Evolutionary conservation across 2,329 filamentous ascomycete genomes (phyloP).

Genomic region (Niveomyces coronatus): DNA sequence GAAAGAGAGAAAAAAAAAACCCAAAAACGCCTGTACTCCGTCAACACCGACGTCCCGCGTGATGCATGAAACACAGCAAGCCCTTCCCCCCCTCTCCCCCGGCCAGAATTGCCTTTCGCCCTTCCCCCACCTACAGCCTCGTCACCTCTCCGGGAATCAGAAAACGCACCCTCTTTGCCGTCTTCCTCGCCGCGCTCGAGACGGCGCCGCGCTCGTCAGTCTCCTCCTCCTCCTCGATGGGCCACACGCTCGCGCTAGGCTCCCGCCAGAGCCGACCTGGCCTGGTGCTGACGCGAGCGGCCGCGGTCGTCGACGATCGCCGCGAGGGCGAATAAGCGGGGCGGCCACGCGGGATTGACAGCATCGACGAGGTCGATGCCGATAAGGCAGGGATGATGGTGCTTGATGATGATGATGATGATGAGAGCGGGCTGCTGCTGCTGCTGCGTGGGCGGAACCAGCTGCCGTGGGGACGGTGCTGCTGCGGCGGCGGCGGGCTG

Average conservation of each 20-base stretch:
- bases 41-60: too few species aligned
- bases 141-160: slow-evolving; percentile 34
- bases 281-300: slow-evolving; percentile 23
- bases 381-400: slow-evolving; percentile 15
- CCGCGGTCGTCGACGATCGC: slow-evolving; percentile 18
- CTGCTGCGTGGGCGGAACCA: neutral
- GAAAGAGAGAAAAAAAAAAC: too few species aligned
- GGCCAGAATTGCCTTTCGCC: too few species aligned
- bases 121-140: neutral
- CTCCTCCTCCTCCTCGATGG: slow-evolving; percentile 49
- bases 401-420: slow-evolving; percentile 20
- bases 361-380: slow-evolving; percentile 20
- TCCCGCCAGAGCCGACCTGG: slow-evolving; percentile 41
- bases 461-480: slow-evolving; percentile 28
- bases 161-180: slow-evolving; percentile 47
- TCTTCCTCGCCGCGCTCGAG: slow-evolving; percentile 31
- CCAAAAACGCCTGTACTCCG: too few species aligned
- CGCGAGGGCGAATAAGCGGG: neutral
- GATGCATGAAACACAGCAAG: too few species aligned
- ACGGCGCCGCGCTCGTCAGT: slow-evolving; percentile 34
- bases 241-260: slow-evolving; percentile 50
- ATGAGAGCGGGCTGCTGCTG: slow-evolving; percentile 20
- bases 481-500: slow-evolving; percentile 24
- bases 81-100: neutral
- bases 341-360: slow-evolving; percentile 20